Conservation (phyloP, 805 yeast genomes). For the Lachancea lanzarotensis region DNA sequence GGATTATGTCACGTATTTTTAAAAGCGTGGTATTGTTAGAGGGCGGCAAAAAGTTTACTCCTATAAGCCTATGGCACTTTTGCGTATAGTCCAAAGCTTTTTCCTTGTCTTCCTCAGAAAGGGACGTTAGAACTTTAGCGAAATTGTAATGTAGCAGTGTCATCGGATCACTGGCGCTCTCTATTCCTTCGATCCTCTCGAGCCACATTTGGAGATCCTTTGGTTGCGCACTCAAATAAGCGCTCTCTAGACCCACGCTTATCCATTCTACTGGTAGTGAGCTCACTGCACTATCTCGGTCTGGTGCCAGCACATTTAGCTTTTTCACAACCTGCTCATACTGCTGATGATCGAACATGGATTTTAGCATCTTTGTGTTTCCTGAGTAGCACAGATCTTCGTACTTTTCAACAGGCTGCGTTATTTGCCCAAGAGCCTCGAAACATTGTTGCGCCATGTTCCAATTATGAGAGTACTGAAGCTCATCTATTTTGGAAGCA, state of each 20-base stretch:
- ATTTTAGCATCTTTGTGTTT: constrained; percentile 56
- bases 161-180: constrained; percentile 43
- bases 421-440: constrained; percentile 48
- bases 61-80: constrained; percentile 52
- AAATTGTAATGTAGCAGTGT: constrained; percentile 53
- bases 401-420: constrained; percentile 26
- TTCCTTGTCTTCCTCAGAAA: constrained; percentile 31
- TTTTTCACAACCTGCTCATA: constrained; percentile 58
- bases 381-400: constrained; percentile 16
- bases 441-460: constrained; percentile 80
- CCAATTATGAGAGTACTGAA: constrained; percentile 85
- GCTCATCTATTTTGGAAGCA: constrained; percentile 69
- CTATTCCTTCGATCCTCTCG: constrained; percentile 39
- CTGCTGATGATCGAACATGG: constrained; percentile 69
- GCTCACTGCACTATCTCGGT: constrained; percentile 25
- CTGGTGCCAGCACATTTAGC: constrained; percentile 37
- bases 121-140: constrained; percentile 54
- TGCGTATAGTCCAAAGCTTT: constrained; percentile 39
- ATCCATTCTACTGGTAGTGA: constrained; percentile 45
- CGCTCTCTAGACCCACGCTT: constrained; percentile 65
- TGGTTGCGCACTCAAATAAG: constrained; percentile 57
- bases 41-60: constrained; percentile 46
- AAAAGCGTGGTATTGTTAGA: constrained; percentile 46
- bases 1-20: constrained; percentile 42
- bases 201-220: constrained; percentile 54